These are phyloP conservation scores for Hypoxylon sp. DNA, from an alignment of 2,329 filamentous ascomycete genomes.

Conservation along the genomic window DNA sequence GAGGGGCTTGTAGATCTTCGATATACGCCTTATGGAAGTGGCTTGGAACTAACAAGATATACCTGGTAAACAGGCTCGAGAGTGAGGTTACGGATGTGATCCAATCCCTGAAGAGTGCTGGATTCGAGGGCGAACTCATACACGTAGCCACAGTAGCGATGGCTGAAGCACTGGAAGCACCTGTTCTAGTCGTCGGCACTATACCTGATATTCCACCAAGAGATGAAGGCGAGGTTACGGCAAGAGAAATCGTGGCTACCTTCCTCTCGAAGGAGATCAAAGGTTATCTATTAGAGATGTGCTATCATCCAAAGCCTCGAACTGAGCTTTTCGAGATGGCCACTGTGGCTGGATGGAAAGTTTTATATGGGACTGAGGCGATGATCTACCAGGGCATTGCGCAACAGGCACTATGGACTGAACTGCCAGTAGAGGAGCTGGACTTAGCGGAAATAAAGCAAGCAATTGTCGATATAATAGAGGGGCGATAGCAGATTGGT, in stretches of 20 bases:
- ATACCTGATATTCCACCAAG: slow-evolving; percentile 82
- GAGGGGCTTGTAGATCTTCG: slow-evolving; percentile 82
- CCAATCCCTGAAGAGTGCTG: slow-evolving; percentile 69
- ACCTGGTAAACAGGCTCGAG: slow-evolving; percentile 81
- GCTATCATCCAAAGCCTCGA: slow-evolving; percentile 80
- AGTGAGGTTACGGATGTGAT: slow-evolving; percentile 76
- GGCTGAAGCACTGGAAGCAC: slow-evolving; percentile 68
- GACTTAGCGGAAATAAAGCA: slow-evolving; percentile 13
- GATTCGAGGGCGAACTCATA: slow-evolving; percentile 70
- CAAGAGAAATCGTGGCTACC: slow-evolving; percentile 67
- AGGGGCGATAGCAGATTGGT: neutral
- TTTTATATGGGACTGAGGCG: slow-evolving; percentile 81
- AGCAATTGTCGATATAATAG: slow-evolving; percentile 2
- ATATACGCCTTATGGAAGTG: slow-evolving; percentile 80
- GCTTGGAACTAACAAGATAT: slow-evolving; percentile 76
- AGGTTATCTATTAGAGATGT: slow-evolving; percentile 84
- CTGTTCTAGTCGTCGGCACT: slow-evolving; percentile 78
- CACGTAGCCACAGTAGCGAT: slow-evolving; percentile 73
- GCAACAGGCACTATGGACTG: slow-evolving; percentile 57
- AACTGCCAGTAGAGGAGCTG: slow-evolving; percentile 10
- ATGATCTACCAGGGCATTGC: slow-evolving; percentile 83
- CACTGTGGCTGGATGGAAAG: slow-evolving; percentile 74
- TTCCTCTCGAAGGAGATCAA: slow-evolving; percentile 66
- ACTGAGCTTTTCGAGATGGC: slow-evolving; percentile 75
- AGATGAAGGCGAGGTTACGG: slow-evolving; percentile 71